These are phyloP conservation scores for Harringtonia aguacate DNA, from an alignment of 2,329 filamentous ascomycete species.

Conservation along the genomic window DNA sequence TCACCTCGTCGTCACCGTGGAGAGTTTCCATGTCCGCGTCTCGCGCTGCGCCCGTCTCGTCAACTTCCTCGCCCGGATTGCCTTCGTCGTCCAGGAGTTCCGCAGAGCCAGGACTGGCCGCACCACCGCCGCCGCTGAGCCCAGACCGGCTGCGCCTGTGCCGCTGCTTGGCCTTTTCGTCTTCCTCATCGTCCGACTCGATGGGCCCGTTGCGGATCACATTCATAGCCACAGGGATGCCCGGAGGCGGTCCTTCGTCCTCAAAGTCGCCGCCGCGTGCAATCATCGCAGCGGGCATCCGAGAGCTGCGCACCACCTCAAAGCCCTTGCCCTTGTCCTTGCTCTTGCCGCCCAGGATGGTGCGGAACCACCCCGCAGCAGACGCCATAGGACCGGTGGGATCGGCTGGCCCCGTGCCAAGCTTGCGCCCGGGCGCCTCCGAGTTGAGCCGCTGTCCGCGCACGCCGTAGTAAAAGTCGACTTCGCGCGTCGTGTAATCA, in stretches of 20 bases:
- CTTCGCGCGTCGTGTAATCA: constrained; percentile 88
- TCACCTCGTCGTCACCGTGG: constrained; percentile 19
- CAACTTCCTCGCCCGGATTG: constrained; percentile 31
- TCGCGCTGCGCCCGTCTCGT: neutral
- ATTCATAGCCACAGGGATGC: constrained; percentile 54
- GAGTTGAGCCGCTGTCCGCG: constrained; percentile 79
- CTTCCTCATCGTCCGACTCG: constrained; percentile 48
- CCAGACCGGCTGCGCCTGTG: constrained; percentile 7
- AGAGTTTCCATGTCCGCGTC: neutral
- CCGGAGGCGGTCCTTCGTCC: constrained; percentile 56
- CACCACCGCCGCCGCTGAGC: neutral
- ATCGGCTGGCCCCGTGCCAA: constrained; percentile 90
- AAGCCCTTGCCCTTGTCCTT: constrained; percentile 96
- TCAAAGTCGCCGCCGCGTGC: constrained; percentile 43
- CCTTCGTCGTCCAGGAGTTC: constrained; percentile 36
- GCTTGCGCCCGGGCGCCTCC: constrained; percentile 67
- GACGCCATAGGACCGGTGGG: constrained; percentile 85
- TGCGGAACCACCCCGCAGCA: constrained; percentile 81
- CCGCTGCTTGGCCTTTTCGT: constrained; percentile 22
- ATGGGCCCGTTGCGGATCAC: constrained; percentile 50
- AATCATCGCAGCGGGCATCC: constrained; percentile 70
- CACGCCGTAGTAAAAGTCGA: constrained; percentile 93
- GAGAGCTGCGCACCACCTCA: constrained; percentile 83
- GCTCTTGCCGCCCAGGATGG: constrained; percentile 68
- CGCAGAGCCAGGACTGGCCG: constrained; percentile 16